Percentiles rank a stretch among this genome's conserved stretches.
These are phyloP conservation scores for Fusarium praegraminearum DNA, from an alignment of 2,329 filamentous ascomycete genomes.

Conservation along the genomic window DNA sequence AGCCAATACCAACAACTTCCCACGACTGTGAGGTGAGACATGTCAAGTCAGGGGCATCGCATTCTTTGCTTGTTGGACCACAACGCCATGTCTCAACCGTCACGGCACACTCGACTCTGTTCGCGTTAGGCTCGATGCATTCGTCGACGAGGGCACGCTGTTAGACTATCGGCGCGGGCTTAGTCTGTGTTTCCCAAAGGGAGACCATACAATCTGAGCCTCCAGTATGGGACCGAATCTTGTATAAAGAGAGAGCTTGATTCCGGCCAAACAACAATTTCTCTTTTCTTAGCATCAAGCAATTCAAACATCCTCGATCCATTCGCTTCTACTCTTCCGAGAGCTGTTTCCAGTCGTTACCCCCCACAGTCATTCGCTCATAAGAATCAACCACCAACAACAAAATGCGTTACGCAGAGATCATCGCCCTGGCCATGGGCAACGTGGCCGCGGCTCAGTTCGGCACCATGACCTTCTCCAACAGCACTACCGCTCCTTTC, in stretches of 20 bases:
- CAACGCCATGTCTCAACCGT: slow-evolving; percentile 45
- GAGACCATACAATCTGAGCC: slow-evolving; percentile 25
- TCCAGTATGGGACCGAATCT: slow-evolving; percentile 10
- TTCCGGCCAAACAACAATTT: slow-evolving; percentile 34
- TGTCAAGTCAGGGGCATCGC: slow-evolving; percentile 29
- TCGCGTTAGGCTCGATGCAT: slow-evolving; percentile 30
- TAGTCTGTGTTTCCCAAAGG: slow-evolving; percentile 17
- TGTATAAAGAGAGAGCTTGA: slow-evolving; percentile 48
- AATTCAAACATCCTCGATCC: slow-evolving; percentile 49
- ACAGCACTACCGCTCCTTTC: slow-evolving; percentile 9
- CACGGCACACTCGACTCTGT: slow-evolving; percentile 10
- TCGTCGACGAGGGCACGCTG: slow-evolving; percentile 24
- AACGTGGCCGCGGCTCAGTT: slow-evolving; percentile 48
- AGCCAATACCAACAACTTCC: slow-evolving; percentile 10
- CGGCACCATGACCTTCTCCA: slow-evolving; percentile 21
- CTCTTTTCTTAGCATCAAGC: slow-evolving; percentile 42
- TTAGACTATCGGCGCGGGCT: slow-evolving; percentile 18
- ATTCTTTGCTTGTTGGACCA: slow-evolving; percentile 40
- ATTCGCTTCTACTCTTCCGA: slow-evolving; percentile 47
- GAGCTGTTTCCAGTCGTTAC: slow-evolving; percentile 47
- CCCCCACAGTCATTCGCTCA: slow-evolving; percentile 45
- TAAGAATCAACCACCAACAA: slow-evolving; percentile 24
- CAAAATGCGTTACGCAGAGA: slow-evolving; percentile 50
- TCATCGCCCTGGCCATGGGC: slow-evolving; percentile 50
- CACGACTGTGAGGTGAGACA: slow-evolving; percentile 42